Percentiles rank a stretch among this genome's conserved stretches.
Evolutionary conservation across 2,329 filamentous ascomycete genomes (phyloP).

Genomic region (Claviceps sp.): DNA sequence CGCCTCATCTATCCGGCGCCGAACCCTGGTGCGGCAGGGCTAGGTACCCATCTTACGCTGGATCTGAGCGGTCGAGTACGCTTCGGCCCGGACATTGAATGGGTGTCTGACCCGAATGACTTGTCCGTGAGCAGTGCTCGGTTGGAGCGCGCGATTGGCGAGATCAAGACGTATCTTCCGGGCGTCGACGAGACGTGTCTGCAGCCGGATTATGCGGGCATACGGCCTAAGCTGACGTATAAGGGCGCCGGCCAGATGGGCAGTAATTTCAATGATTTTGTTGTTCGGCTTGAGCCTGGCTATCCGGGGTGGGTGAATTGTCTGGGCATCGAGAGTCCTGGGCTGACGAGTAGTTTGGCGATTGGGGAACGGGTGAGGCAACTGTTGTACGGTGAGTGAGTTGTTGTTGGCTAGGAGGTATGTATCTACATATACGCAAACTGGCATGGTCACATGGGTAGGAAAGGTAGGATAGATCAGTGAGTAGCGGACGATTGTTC

Average conservation of each 20-base stretch:
- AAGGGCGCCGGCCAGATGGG: conserved; percentile 47
- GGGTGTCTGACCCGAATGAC: conserved; percentile 61
- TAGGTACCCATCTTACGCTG: conserved; percentile 88
- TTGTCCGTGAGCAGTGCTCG: conserved; percentile 53
- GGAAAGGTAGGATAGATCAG: background rate
- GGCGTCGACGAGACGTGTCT: conserved; percentile 53
- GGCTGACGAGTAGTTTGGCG: conserved; percentile 73
- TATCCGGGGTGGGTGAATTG: conserved; percentile 78
- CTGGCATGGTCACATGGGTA: background rate
- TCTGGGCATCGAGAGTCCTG: conserved; percentile 85
- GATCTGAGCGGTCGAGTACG: conserved; percentile 74
- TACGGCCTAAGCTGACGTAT: conserved; percentile 66
- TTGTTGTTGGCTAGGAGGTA: background rate
- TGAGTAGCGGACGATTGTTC: background rate
- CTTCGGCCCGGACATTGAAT: conserved; percentile 92
- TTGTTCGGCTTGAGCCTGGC: conserved; percentile 63
- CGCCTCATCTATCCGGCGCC: conserved; percentile 84
- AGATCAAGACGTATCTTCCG: conserved; percentile 71
- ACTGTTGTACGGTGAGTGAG: conserved; percentile 27
- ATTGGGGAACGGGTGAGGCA: conserved; percentile 63
- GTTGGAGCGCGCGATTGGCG: conserved; percentile 52
- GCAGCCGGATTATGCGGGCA: conserved; percentile 75
- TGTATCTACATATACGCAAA: background rate
- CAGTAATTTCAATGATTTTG: conserved; percentile 70
- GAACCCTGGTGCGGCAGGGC: conserved; percentile 63